These are phyloP conservation scores for Spirogloea muscicola DNA, from an alignment of 139 green algal genomes.

Conservation along the genomic window DNA sequence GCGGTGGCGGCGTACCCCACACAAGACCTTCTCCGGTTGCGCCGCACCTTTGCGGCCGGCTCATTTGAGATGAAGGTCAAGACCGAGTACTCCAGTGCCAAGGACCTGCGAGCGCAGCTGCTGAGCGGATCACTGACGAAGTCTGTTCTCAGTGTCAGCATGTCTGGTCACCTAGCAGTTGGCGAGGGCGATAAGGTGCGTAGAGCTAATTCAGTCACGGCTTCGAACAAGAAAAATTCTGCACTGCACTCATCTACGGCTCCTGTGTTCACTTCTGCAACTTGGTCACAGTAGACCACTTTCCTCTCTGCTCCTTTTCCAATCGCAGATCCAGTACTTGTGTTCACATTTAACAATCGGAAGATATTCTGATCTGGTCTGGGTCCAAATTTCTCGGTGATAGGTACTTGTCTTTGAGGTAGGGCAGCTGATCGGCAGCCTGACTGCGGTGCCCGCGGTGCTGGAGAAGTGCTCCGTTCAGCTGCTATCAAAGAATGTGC, in stretches of 20 bases:
- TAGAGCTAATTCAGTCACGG: too few species aligned
- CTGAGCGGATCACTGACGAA: constrained; percentile 17
- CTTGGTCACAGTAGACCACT: too few species aligned
- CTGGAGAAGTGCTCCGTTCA: constrained; percentile 37
- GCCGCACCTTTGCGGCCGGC: constrained; percentile 19
- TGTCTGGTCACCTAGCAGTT: constrained; percentile 34
- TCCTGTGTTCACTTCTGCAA: too few species aligned
- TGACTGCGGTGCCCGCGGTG: background rate
- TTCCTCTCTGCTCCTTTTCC: too few species aligned
- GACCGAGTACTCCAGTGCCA: constrained; percentile 18
- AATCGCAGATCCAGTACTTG: too few species aligned
- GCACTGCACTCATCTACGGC: too few species aligned
- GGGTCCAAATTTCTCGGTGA: too few species aligned
- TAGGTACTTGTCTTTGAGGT: constrained; percentile 48
- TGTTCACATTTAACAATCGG: too few species aligned
- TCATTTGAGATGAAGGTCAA: constrained; percentile 43
- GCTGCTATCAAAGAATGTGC: constrained; percentile 21
- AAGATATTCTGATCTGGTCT: too few species aligned
- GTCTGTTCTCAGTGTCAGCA: constrained; percentile 32
- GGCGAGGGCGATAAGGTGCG: constrained; percentile 51
- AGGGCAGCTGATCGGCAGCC: constrained; percentile 10
- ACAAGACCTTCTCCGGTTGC: constrained; percentile 21
- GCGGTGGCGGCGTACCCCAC: constrained; percentile 1
- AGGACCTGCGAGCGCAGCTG: constrained; percentile 3
- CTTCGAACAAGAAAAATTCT: too few species aligned